These are phyloP conservation scores for Triticum monococcum DNA, from an alignment of 176 grass and related monocot species.

Conservation along the genomic window DNA sequence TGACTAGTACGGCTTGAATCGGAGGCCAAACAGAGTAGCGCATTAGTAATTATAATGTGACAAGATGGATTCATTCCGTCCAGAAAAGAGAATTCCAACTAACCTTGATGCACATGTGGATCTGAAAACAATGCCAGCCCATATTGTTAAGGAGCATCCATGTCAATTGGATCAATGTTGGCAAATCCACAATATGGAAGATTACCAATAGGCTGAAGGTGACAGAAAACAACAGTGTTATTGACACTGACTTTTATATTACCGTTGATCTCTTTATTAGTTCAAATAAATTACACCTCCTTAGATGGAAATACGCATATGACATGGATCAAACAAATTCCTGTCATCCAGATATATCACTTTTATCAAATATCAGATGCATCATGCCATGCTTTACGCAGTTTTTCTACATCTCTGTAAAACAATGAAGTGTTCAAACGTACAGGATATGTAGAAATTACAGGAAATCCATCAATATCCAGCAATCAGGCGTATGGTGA, in stretches of 20 bases:
- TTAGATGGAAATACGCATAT: conserved; percentile 70
- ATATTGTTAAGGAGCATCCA: conserved; percentile 96
- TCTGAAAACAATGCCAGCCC: conserved; percentile 88
- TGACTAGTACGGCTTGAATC: background rate
- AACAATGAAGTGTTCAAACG: too few species aligned
- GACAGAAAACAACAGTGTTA: background rate
- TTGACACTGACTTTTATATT: conserved; percentile 17
- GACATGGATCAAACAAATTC: too few species aligned
- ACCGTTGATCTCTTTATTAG: conserved; percentile 84
- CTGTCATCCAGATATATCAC: too few species aligned
- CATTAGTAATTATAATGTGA: background rate
- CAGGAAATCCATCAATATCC: too few species aligned
- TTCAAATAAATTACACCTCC: conserved; percentile 91
- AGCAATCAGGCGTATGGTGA: too few species aligned
- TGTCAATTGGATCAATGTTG: conserved; percentile 94
- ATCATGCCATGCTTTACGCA: too few species aligned
- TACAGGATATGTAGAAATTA: too few species aligned
- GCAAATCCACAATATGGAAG: conserved; percentile 34
- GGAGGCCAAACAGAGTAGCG: background rate
- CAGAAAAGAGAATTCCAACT: conserved; percentile 20
- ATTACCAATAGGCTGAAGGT: conserved; percentile 33
- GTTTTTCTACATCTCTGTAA: too few species aligned
- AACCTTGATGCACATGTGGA: conserved; percentile 98
- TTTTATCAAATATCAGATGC: too few species aligned
- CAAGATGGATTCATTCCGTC: conserved; percentile 1